These are phyloP conservation scores for Colletotrichum orchidophilum DNA, from an alignment of 2,329 filamentous ascomycete genomes.

Conservation along the genomic window DNA sequence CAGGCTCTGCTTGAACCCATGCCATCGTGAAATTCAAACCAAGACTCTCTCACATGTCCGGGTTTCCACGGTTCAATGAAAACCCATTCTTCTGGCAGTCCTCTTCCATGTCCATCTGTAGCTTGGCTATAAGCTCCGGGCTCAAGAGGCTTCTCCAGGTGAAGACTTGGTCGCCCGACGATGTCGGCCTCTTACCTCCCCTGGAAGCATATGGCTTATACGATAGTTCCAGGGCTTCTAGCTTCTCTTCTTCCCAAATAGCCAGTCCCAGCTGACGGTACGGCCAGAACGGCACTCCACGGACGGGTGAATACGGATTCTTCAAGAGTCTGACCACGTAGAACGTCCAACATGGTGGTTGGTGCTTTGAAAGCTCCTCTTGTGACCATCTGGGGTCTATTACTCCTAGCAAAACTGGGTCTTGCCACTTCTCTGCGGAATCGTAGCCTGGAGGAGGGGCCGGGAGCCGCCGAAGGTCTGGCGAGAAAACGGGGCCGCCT, in stretches of 20 bases:
- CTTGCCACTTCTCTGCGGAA: neutral
- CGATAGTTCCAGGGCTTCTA: neutral
- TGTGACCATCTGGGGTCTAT: neutral
- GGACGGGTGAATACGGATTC: neutral
- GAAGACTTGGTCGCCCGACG: neutral
- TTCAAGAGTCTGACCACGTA: neutral
- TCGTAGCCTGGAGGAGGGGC: neutral
- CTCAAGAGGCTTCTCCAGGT: slow-evolving; percentile 19
- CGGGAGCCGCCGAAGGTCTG: neutral
- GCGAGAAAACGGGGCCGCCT: neutral
- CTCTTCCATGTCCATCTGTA: neutral
- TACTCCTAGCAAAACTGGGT: neutral
- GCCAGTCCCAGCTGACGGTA: neutral
- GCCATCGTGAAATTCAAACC: no score
- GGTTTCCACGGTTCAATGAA: no score
- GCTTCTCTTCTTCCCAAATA: slow-evolving; percentile 8
- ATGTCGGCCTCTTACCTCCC: neutral
- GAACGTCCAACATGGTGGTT: neutral
- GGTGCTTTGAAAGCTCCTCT: neutral
- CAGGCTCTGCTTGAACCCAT: no score
- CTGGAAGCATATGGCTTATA: neutral
- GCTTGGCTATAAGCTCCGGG: neutral
- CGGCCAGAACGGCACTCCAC: slow-evolving; percentile 12
- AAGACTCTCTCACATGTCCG: no score
- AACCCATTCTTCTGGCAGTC: neutral